A percentile compares a stretch with the other conserved stretches of the same genome.
Conservation (phyloP, 73 alveolate genomes). For the Loxodes magnus region DNA sequence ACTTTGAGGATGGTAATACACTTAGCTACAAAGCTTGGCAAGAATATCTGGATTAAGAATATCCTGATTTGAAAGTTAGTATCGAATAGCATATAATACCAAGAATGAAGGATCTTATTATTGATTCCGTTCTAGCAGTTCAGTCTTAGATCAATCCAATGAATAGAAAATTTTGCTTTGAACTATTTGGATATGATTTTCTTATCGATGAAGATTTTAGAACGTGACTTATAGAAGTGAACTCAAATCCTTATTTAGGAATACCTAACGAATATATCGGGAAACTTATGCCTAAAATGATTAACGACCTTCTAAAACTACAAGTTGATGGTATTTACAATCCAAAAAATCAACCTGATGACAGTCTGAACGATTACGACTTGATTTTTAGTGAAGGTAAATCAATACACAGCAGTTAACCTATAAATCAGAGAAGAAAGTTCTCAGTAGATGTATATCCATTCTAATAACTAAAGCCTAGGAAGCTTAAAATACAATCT, state of each 20-base stretch:
- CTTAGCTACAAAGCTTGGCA: slow-evolving; percentile 53
- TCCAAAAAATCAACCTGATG: neutral
- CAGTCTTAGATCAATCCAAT: slow-evolving; percentile 38
- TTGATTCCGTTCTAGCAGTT: slow-evolving; percentile 56
- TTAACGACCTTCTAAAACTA: slow-evolving; percentile 64
- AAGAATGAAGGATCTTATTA: slow-evolving; percentile 67
- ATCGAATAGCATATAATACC: slow-evolving; percentile 74
- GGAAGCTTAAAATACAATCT: no score
- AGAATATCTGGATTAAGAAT: slow-evolving; percentile 45
- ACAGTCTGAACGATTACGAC: slow-evolving; percentile 24
- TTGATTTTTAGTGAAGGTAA: slow-evolving; percentile 21
- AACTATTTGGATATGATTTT: slow-evolving; percentile 78
- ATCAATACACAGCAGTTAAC: slow-evolving; percentile 13
- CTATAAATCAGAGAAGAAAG: slow-evolving; percentile 21
- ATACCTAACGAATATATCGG: slow-evolving; percentile 51
- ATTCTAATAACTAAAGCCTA: no score
- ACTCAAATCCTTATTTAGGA: slow-evolving; percentile 82
- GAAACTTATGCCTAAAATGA: slow-evolving; percentile 73
- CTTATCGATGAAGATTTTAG: slow-evolving; percentile 79
- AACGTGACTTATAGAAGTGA: slow-evolving; percentile 80
- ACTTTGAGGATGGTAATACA: slow-evolving; percentile 79
- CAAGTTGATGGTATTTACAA: slow-evolving; percentile 37
- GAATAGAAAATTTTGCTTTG: slow-evolving; percentile 66
- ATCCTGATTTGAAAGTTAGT: slow-evolving; percentile 40
- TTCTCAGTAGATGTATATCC: slow-evolving; percentile 20